Base-by-base conservation (phyloP, 768 basidiomycete species). In the Galerina marginata region DNA sequence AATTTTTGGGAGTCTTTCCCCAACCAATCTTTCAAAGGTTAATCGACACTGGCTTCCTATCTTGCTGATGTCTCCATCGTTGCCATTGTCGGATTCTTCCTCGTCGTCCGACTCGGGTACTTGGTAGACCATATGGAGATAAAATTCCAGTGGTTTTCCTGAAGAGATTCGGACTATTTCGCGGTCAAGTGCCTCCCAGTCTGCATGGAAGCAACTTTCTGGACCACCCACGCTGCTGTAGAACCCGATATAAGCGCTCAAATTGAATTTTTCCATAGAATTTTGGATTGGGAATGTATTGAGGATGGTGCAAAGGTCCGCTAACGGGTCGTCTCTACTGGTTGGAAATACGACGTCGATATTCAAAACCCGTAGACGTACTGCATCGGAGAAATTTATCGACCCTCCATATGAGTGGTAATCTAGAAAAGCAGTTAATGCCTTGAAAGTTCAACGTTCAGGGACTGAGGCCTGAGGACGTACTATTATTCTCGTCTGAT, bases 181-280 rank as follows among this genome's bases (percentile, higher is more conserved):
- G 1, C 14, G 26, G 20, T 62, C 61, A n/a, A 62, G 45, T 20
- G n/a, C 6, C 9, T 23, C 46, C 61, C 61, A 62, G 23, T 50
- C 14, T 2, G 44, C 40, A 9, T 10, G n/a, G 25, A 47, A 25
- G 38, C 44, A n/a, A 15, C 38, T 43, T 10, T n/a, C 56, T 11
- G 56, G 56, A 9, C 42, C 48, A 5, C 40, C 42, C 11, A 36
- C 33, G 12, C 11, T 15, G 33, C 48, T 56, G 29, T 51, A 38
- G 15, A 39, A 50, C 2, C 60, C 60, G 10, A 56, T 40, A 25
- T 38, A 56, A 6, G 14, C 26, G 33, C 44, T 36, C 9, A 61
- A 20, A 4, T 36, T 40, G 16, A 61, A n/a, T 4, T 26, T 15
- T n/a, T 40, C 23, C 12, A 56, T 1, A 9, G 20, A 36, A 12